phyloP scores from a whole-genome alignment of 345 rosid species.

The Chamaenerion angustifolium region DNA sequence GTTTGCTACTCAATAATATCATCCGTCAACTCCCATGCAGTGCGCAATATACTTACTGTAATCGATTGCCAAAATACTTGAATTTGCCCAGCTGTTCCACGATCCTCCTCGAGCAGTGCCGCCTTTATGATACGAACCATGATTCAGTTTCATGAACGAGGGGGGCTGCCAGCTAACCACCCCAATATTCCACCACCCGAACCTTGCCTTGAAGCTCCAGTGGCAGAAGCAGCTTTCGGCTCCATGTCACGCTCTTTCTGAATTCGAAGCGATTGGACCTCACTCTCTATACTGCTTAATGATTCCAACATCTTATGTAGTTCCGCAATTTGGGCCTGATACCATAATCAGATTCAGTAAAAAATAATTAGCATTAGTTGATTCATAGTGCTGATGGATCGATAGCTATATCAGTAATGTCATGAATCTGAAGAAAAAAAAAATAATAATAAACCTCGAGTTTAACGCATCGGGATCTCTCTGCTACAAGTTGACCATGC shows the following conservation, averaged over 20 bases:
- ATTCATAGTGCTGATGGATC: neutral
- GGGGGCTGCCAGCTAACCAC: slow-evolving; percentile 43
- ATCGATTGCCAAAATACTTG: no score
- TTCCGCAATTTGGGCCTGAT: slow-evolving; percentile 83
- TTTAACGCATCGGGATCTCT: slow-evolving; percentile 97
- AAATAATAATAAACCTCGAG: slow-evolving; percentile 46
- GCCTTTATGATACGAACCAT: slow-evolving; percentile 1
- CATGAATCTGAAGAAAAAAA: neutral
- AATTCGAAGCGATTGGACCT: slow-evolving; percentile 68
- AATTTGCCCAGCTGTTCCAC: neutral
- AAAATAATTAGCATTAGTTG: neutral
- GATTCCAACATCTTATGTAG: slow-evolving; percentile 75
- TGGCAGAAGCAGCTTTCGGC: slow-evolving; percentile 10
- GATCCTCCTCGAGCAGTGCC: neutral
- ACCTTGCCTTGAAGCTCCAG: slow-evolving; percentile 41
- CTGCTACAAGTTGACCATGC: slow-evolving; percentile 74
- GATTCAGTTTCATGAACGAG: slow-evolving; percentile 5
- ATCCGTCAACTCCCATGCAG: no score
- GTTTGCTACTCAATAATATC: no score
- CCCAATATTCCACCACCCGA: slow-evolving; percentile 69
- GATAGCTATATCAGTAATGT: no score
- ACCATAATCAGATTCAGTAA: no score
- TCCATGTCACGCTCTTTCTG: slow-evolving; percentile 71
- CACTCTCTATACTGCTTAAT: slow-evolving; percentile 52
- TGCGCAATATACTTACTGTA: no score